Evolutionary conservation across 2,329 filamentous ascomycete genomes (phyloP).

Genomic region (Exophiala oligosperma): DNA sequence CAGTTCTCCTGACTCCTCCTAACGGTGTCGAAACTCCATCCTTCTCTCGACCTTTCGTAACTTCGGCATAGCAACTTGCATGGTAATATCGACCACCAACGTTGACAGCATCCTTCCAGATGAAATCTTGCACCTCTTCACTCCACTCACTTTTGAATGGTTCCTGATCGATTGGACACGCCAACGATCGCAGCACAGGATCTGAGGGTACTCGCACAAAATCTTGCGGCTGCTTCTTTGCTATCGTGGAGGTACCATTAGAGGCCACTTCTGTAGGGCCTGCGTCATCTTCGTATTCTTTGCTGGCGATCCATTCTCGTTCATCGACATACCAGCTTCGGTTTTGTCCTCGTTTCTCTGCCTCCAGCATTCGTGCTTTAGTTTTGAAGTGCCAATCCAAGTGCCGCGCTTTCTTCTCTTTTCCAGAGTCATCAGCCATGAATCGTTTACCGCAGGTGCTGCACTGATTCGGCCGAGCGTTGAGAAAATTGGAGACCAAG

Average conservation of each 20-base stretch:
- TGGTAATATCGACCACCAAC: constrained; percentile 83
- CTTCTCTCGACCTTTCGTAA: constrained; percentile 61
- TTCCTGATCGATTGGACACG: constrained; percentile 94
- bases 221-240: constrained; percentile 60
- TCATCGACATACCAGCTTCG: constrained; percentile 95
- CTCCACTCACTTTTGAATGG: constrained; percentile 91
- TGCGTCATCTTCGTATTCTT: constrained; percentile 71
- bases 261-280: constrained; percentile 43
- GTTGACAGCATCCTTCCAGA: constrained; percentile 86
- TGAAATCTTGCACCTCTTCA: constrained; percentile 91
- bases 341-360: constrained; percentile 81
- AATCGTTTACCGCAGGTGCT: constrained; percentile 91
- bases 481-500: constrained; percentile 73
- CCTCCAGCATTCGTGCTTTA: constrained; percentile 83
- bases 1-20: constrained; percentile 36
- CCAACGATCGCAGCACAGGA: constrained; percentile 68
- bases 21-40: constrained; percentile 39
- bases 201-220: constrained; percentile 86
- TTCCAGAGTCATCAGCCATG: constrained; percentile 71
- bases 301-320: constrained; percentile 85
- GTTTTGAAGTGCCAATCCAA: constrained; percentile 99
- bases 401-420: constrained; percentile 82
- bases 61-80: constrained; percentile 83
- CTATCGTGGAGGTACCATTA: constrained; percentile 36
- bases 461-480: constrained; percentile 81